Base-by-base conservation (phyloP, 2,329 filamentous ascomycete genomes). In the Teratosphaeriaceae sp. region DNA sequence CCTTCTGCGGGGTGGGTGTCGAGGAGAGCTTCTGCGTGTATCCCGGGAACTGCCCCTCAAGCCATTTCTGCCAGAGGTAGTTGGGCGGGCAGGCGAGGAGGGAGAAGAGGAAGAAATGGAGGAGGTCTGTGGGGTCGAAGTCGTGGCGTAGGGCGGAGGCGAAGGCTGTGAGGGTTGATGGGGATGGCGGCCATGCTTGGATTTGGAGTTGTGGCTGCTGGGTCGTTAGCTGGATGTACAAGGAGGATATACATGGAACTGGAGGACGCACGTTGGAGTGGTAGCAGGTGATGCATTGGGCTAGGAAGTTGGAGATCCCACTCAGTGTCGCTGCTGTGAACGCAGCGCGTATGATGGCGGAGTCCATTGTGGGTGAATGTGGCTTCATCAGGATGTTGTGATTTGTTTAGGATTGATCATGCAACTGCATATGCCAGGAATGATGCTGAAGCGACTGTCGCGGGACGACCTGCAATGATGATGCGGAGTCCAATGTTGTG, bases 11-110 rank as follows among this genome's bases (percentile, higher is more conserved):
- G 36, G 21, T 24, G 8, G 4, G 54, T 11, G 45, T 40, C 8
- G 47, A 43, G 16, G 56, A 43, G 12, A 54, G 47, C 26, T 29
- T 62, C 3, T 61, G 46, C 40, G 74, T 73, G 53, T 78, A 75
- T 1, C 83, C 82, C 0, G 88, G 88, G 58, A 88, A 94, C 3
- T 71, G 66, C 5, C 75, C 69, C 65, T 95, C 88, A 40, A 95
- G 74, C 59, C 76, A 85, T 30, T 79, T 75, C 72, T 94, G 88
- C 88, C 88, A 95, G 55, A 86, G 61, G 59, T 88, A 86, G 66
- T 96, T 96, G 34, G 85, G 85, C 2, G 88, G 88, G 30, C 82
- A 84, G 63, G 75, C 82, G 46, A 94, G 60, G 24, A 85, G 59
- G 51, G 82, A 78, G 69, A 83, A 94, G 41, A 87, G 58, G 40